phyloP scores from a whole-genome alignment of 148 eudicot genomes.

The Rhododendron ovatum region DNA sequence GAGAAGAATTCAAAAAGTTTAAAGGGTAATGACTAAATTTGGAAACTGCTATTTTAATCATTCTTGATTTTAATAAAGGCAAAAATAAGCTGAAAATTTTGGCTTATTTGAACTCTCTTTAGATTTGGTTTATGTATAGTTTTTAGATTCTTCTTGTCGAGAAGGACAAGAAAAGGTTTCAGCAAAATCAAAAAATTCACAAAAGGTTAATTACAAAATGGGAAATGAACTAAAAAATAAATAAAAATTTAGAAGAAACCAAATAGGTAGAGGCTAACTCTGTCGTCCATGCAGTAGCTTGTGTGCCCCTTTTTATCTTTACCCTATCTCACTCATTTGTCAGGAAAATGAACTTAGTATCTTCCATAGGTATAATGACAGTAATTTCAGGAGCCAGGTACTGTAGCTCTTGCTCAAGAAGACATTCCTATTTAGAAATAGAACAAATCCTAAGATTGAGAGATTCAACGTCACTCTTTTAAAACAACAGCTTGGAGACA shows the following conservation, averaged over 20 bases:
- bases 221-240: not conserved
- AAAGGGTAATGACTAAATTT: not conserved
- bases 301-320: not conserved
- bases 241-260: not conserved
- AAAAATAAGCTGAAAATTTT: not conserved
- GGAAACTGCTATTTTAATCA: not conserved
- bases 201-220: not conserved
- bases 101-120: not conserved
- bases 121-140: not conserved
- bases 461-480: not conserved
- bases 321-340: not conserved
- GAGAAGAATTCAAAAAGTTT: not conserved
- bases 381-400: not conserved
- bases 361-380: not conserved
- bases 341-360: not conserved
- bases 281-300: not conserved
- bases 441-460: not conserved
- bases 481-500: not conserved
- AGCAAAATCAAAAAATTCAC: not conserved
- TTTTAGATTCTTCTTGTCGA: not conserved
- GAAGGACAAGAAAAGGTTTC: not conserved
- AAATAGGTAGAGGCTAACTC: not conserved
- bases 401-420: not conserved
- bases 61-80: not conserved
- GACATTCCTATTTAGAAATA: not conserved